Evolutionary conservation across 768 basidiomycete genomes (phyloP).

Genomic region (Gautieria morchelliformis): DNA sequence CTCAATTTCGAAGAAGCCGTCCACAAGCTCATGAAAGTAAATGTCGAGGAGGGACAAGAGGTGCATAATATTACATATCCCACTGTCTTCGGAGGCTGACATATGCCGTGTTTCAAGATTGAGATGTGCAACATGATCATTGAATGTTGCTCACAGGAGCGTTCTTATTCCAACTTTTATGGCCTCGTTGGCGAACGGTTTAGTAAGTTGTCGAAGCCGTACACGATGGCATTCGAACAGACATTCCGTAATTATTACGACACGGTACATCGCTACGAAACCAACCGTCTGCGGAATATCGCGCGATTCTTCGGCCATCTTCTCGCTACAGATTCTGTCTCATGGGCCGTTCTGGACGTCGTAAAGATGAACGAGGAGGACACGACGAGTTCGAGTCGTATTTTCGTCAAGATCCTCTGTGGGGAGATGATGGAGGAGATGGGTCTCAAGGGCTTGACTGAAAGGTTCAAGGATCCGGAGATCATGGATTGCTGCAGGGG

Average conservation of each 20-base stretch:
- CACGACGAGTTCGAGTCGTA: conserved; percentile 91
- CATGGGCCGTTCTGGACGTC: conserved; percentile 77
- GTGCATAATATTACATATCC: conserved; percentile 31
- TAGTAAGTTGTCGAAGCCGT: conserved; percentile 89
- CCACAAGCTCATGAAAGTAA: conserved; percentile 92
- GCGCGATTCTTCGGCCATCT: conserved; percentile 95
- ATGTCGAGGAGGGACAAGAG: conserved; percentile 89
- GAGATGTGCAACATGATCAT: conserved; percentile 98
- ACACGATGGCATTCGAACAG: conserved; percentile 83
- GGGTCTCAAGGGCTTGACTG: conserved; percentile 79
- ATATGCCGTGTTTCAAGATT: conserved; percentile 40
- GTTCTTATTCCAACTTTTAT: conserved; percentile 96
- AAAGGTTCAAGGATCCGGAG: conserved; percentile 85
- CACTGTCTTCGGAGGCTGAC: background rate
- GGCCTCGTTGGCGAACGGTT: conserved; percentile 95
- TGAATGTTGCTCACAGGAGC: conserved; percentile 99
- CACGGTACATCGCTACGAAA: conserved; percentile 98
- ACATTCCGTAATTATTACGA: conserved; percentile 87
- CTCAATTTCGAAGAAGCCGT: conserved; percentile 98
- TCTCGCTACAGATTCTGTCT: conserved; percentile 74
- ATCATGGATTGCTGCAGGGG: conserved; percentile 59
- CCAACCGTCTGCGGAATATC: conserved; percentile 95
- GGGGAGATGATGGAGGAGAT: conserved; percentile 91
- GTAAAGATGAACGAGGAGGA: conserved; percentile 97
- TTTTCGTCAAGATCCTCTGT: conserved; percentile 96